phyloP scores from a whole-genome alignment of 371 early-diverging fungal genomes.

The Mucor piriformis region DNA sequence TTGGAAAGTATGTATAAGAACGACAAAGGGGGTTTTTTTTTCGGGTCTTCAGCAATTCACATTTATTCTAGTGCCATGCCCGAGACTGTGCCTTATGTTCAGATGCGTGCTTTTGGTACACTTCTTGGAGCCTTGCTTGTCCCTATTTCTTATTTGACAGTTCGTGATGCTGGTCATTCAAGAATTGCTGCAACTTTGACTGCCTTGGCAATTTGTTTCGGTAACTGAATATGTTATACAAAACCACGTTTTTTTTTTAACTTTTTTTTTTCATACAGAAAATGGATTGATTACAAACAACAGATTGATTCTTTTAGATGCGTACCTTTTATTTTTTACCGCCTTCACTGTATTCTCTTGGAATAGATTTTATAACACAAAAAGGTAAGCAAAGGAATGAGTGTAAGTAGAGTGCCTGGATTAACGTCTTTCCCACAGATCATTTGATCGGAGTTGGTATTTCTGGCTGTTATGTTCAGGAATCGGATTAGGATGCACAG shows the following conservation, averaged over 20 bases:
- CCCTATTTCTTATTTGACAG: slow-evolving; percentile 82
- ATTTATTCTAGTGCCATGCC: slow-evolving; percentile 31
- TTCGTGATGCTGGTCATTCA: slow-evolving; percentile 76
- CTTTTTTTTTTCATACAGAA: slow-evolving; percentile 62
- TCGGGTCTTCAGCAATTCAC: not conserved
- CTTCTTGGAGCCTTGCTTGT: slow-evolving; percentile 75
- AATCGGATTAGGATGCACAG: slow-evolving; percentile 67
- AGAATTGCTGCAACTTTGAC: slow-evolving; percentile 69
- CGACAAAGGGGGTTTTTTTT: not conserved
- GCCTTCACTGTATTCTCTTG: slow-evolving; percentile 76
- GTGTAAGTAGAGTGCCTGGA: not conserved
- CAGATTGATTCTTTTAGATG: slow-evolving; percentile 89
- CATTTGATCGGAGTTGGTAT: slow-evolving; percentile 73
- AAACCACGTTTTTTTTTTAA: slow-evolving; percentile 16
- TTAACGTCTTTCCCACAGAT: slow-evolving; percentile 25
- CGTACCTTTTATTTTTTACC: slow-evolving; percentile 85
- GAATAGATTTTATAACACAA: slow-evolving; percentile 72
- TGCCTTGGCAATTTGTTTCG: slow-evolving; percentile 71
- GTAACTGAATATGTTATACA: slow-evolving; percentile 30
- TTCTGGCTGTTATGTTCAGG: slow-evolving; percentile 77
- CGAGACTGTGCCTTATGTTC: slow-evolving; percentile 78
- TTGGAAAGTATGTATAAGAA: slow-evolving; percentile 69
- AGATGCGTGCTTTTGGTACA: slow-evolving; percentile 80
- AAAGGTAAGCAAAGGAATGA: slow-evolving; percentile 13
- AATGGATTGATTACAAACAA: slow-evolving; percentile 89